Evolutionary conservation across 768 basidiomycete species (phyloP).

Genomic region (Boletus reticuloceps): DNA sequence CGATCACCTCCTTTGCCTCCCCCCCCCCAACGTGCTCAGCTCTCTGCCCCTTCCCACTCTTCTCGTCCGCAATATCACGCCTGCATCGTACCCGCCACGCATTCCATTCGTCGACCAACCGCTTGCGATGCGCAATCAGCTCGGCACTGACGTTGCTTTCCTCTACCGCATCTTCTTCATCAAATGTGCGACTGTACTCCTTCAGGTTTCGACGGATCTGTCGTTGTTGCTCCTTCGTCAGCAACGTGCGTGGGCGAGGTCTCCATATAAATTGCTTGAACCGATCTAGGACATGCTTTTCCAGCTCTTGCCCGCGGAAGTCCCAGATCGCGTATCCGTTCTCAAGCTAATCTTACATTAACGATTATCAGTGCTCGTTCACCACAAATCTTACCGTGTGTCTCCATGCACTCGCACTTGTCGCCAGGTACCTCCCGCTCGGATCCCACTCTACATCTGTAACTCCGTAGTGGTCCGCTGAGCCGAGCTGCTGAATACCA

Average conservation of each 20-base stretch:
- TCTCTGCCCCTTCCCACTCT: constrained; percentile 38
- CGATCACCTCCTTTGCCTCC: constrained; percentile 81
- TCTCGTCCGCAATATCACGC: constrained; percentile 61
- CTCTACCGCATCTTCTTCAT: constrained; percentile 95
- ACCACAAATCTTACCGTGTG: constrained; percentile 64
- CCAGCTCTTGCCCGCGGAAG: constrained; percentile 95
- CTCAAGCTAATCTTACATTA: constrained; percentile 63
- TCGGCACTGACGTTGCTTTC: constrained; percentile 95
- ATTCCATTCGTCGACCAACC: constrained; percentile 98
- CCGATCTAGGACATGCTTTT: constrained; percentile 83
- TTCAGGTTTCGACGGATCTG: constrained; percentile 84
- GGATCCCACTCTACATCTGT: constrained; percentile 99
- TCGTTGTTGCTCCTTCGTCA: constrained; percentile 86
- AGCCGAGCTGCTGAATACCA: constrained; percentile 80
- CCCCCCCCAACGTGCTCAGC: constrained; percentile 38
- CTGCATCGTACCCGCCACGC: constrained; percentile 83
- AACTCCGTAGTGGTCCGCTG: constrained; percentile 93
- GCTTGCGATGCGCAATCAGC: constrained; percentile 82
- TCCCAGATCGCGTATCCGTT: constrained; percentile 98
- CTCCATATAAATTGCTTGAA: constrained; percentile 99
- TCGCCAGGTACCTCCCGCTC: constrained; percentile 88
- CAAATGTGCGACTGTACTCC: constrained; percentile 88
- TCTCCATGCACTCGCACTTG: constrained; percentile 93
- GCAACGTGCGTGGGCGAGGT: constrained; percentile 85
- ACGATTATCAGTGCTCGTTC: constrained; percentile 1